Percentiles rank a stretch among this genome's conserved stretches.
Conservation (phyloP, 2,329 filamentous ascomycete genomes). For the Chalaropsis ovoidea region DNA sequence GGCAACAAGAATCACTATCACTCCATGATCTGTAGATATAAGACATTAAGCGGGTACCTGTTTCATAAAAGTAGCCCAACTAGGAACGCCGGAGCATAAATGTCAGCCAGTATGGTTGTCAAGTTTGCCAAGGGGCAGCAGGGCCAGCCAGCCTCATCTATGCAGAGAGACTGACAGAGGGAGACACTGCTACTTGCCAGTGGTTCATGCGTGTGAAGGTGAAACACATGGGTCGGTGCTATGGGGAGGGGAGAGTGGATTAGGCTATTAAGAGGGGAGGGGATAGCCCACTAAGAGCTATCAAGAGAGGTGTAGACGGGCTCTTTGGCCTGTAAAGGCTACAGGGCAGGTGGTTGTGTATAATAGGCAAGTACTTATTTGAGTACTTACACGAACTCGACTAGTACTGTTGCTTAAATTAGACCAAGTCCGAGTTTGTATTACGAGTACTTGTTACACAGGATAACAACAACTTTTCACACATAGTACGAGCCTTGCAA, state of each 20-base stretch:
- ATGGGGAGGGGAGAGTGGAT: not conserved
- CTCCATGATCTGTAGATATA: not conserved
- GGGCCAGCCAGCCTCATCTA: not conserved
- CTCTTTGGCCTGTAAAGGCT: too few relatives aligned
- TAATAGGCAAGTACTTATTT: not conserved
- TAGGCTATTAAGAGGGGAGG: not conserved
- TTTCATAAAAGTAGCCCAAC: not conserved
- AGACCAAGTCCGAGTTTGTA: not conserved
- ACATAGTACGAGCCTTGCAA: not conserved
- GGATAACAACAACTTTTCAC: not conserved
- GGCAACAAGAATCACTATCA: too few relatives aligned
- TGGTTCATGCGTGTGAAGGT: constrained; percentile 4
- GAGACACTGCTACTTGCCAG: not conserved
- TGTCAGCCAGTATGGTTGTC: not conserved
- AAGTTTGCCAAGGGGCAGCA: not conserved
- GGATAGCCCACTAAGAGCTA: too few relatives aligned
- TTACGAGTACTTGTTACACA: not conserved
- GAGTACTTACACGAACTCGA: not conserved
- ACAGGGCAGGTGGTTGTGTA: not conserved
- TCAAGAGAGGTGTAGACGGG: too few relatives aligned
- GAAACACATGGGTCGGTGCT: not conserved
- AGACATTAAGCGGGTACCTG: constrained; percentile 12
- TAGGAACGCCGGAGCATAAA: constrained; percentile 1
- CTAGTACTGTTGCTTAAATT: not conserved
- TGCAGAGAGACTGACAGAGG: not conserved